Base-by-base conservation (phyloP, 257 asterid species). In the Ligustrum vulgare region DNA sequence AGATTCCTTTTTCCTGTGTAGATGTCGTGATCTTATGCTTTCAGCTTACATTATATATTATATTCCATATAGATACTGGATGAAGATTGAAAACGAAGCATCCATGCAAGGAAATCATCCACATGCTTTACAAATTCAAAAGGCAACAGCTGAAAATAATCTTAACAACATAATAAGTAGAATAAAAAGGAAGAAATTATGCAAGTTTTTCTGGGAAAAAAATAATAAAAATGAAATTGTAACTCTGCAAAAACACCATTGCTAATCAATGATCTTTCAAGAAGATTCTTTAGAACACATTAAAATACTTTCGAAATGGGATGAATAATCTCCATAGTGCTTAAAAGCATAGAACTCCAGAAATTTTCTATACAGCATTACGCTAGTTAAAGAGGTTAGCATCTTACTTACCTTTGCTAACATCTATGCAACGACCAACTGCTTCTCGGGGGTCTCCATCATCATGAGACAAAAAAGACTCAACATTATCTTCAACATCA, bases 401-500 rank as follows among this genome's bases (percentile, higher is more conserved):
- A 45, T 51, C 31, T 22, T 69, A 69, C 79, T 71, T 77, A 89
- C 98, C 97, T 87, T 94, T 94, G 88, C 97, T 83, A 12, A 89
- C 89, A 81, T 94, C 98, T 95, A 92, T 94, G 70, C 97, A 82
- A 43, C 96, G 97, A 18, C 97, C 96, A 75, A 85, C 98, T 22
- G 92, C 72, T 75, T 94, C 98, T 45, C 98, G 87, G 8, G 97
- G 95, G 78, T 94, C 97, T 39, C 95, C 91, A 77, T 94, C 98
- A 70, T 94, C 98, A 39, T 88, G 97, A 16, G 98, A 88, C 37
- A 94, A 88, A 86, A 94, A 94, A 35, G 98, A 92, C 77, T 94
- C 98, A 13, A 94, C 96, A 70, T 92, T 90, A 81, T 94, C 98
- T 79, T 94, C 98, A 77, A 90, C 97, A 82, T 94, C 98, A 70